Conservation (phyloP, 2,329 filamentous ascomycete species). For the Fusarium sp. region DNA sequence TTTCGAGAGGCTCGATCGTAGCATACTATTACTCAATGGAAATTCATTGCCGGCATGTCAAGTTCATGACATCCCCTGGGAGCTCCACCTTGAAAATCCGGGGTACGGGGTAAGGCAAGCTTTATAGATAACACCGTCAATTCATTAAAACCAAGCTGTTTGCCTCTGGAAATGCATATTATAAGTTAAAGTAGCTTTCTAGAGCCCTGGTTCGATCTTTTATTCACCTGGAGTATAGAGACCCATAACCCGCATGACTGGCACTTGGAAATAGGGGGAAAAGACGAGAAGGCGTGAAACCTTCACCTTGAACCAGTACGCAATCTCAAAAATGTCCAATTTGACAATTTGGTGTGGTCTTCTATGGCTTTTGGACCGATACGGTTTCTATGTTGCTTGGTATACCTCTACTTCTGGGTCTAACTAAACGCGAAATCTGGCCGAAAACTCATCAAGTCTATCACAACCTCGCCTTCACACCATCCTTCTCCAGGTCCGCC, state of each 20-base stretch:
- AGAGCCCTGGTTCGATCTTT: not conserved
- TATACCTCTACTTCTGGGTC: not conserved
- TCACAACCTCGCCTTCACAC: slow-evolving; percentile 1
- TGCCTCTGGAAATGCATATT: not conserved
- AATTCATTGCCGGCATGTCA: not conserved
- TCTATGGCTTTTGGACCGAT: not conserved
- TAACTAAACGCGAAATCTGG: fast-evolving
- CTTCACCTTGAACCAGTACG: fast-evolving
- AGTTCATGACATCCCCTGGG: not conserved
- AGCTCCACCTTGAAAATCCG: not conserved
- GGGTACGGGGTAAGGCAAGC: slow-evolving; percentile 2
- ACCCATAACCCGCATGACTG: fast-evolving
- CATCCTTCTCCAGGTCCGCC: not conserved
- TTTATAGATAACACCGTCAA: not conserved
- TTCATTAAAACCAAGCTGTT: not conserved
- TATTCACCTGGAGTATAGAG: fast-evolving
- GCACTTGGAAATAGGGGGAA: not conserved
- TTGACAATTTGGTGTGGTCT: not conserved
- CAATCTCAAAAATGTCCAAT: not conserved
- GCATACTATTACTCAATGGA: not conserved
- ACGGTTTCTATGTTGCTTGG: fast-evolving
- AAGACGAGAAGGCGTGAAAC: not conserved
- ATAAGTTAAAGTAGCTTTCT: too few species aligned
- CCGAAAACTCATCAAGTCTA: not conserved
- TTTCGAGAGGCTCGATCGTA: not conserved